These are phyloP conservation scores for Picochlorum sp. DNA, from an alignment of 139 green algal species.

Conservation along the genomic window DNA sequence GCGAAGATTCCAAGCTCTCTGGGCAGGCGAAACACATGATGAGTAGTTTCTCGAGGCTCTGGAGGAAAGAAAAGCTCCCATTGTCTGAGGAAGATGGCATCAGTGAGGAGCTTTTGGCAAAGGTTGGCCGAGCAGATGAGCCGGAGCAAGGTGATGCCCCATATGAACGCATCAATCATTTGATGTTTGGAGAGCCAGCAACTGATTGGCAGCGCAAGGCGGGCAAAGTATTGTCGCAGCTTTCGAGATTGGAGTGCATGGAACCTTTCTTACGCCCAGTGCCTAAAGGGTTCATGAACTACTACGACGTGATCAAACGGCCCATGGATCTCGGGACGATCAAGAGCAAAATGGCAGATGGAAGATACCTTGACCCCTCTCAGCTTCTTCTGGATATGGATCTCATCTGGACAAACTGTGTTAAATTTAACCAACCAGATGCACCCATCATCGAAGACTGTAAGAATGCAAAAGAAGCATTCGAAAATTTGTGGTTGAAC, in stretches of 20 bases:
- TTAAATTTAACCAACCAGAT: constrained; percentile 25
- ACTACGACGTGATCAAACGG: constrained; percentile 22
- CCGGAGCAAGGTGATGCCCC: not conserved
- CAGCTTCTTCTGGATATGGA: constrained; percentile 11
- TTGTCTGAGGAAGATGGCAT: constrained; percentile 1
- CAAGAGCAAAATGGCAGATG: constrained; percentile 8
- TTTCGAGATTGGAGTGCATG: constrained; percentile 10
- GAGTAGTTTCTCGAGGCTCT: constrained; percentile 1
- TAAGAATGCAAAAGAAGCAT: constrained; percentile 11
- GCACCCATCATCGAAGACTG: constrained; percentile 18
- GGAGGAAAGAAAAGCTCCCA: not conserved
- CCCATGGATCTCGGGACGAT: constrained; percentile 42
- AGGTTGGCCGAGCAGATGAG: not conserved
- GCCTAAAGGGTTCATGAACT: constrained; percentile 12
- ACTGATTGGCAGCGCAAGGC: constrained; percentile 14
- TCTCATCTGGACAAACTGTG: constrained; percentile 27
- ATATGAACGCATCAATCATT: constrained; percentile 3
- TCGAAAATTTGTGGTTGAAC: constrained; percentile 10
- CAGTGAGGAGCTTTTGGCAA: not conserved
- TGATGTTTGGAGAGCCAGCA: not conserved
- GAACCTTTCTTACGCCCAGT: constrained; percentile 27
- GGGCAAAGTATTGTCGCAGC: constrained; percentile 2
- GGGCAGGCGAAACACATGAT: not conserved
- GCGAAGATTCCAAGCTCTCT: not conserved
- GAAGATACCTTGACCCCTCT: constrained; percentile 12